A percentile compares a stretch with the other conserved stretches of the same genome.
These are phyloP conservation scores for Polyplosphaeria fusca DNA, from an alignment of 495 filamentous ascomycete genomes.

Conservation along the genomic window DNA sequence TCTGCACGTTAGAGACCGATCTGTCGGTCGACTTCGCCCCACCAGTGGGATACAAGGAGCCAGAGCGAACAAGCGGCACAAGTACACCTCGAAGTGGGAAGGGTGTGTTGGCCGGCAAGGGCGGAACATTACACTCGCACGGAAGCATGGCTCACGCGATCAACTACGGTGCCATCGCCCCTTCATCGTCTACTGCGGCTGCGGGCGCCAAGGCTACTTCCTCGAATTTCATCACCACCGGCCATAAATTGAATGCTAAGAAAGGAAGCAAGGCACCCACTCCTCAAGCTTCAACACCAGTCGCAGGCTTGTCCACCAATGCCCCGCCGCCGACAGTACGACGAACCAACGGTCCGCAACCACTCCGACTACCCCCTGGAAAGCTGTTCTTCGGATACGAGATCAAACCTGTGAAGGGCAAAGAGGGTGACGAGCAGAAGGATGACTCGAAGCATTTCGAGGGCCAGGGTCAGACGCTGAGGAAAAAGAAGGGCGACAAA, in stretches of 20 bases:
- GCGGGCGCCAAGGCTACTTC: conserved; percentile 61
- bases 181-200: conserved; percentile 61
- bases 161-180: conserved; percentile 93
- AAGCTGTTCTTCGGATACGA: conserved; percentile 97
- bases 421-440: conserved; percentile 64
- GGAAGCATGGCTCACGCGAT: conserved; percentile 96
- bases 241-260: conserved; percentile 75
- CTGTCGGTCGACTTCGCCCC: conserved; percentile 92
- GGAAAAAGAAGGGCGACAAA: conserved; percentile 50
- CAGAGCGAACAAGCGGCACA: conserved; percentile 55
- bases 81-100: conserved; percentile 67
- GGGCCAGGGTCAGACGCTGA: conserved; percentile 84
- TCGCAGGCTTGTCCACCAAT: conserved; percentile 65
- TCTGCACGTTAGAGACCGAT: conserved; percentile 95
- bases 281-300: conserved; percentile 76
- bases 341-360: conserved; percentile 75
- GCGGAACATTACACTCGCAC: conserved; percentile 72
- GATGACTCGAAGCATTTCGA: conserved; percentile 70
- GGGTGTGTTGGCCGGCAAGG: conserved; percentile 50
- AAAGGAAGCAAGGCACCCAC: conserved; percentile 75
- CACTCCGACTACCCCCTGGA: conserved; percentile 77
- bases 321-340: conserved; percentile 46
- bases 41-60: conserved; percentile 90
- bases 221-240: conserved; percentile 72
- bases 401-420: conserved; percentile 79